phyloP scores from a whole-genome alignment of 129 eudicot genomes.

The Tanacetum coccineum region DNA sequence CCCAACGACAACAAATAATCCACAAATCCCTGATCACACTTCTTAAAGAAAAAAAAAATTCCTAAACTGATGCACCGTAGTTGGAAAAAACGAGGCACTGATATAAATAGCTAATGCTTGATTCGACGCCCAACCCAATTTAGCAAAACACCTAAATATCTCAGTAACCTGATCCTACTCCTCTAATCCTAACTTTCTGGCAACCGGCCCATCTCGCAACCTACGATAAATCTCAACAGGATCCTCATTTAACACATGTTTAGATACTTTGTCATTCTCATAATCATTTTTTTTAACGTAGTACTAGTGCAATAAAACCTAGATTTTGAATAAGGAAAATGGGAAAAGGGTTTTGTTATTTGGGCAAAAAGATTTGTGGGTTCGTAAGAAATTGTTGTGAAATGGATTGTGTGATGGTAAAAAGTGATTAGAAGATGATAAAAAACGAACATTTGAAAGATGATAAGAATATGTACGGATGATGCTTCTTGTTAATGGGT shows the following conservation, averaged over 20 bases:
- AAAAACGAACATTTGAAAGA: too few relatives aligned
- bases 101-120: conserved; percentile 91
- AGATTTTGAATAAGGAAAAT: too few relatives aligned
- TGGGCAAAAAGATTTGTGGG: too few relatives aligned
- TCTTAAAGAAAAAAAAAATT: conserved; percentile 49
- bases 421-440: too few relatives aligned
- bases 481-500: too few relatives aligned
- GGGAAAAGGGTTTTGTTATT: too few relatives aligned
- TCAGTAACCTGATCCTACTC: conserved; percentile 48
- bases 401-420: too few relatives aligned
- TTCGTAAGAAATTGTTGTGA: too few relatives aligned
- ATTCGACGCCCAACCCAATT: conserved; percentile 80
- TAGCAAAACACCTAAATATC: conserved; percentile 45
- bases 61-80: conserved; percentile 52
- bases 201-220: conserved; percentile 34
- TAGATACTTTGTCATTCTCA: too few relatives aligned
- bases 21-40: conserved; percentile 35
- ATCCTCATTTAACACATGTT: conserved; percentile 21
- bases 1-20: conserved; percentile 57
- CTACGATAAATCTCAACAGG: conserved; percentile 63
- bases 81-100: conserved; percentile 66
- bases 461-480: too few relatives aligned
- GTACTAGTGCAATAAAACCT: too few relatives aligned
- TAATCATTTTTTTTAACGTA: too few relatives aligned
- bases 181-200: conserved; percentile 20